These are phyloP conservation scores for Polyporus tsugae DNA, from an alignment of 1,284 basidiomycete genomes.

Conservation along the genomic window DNA sequence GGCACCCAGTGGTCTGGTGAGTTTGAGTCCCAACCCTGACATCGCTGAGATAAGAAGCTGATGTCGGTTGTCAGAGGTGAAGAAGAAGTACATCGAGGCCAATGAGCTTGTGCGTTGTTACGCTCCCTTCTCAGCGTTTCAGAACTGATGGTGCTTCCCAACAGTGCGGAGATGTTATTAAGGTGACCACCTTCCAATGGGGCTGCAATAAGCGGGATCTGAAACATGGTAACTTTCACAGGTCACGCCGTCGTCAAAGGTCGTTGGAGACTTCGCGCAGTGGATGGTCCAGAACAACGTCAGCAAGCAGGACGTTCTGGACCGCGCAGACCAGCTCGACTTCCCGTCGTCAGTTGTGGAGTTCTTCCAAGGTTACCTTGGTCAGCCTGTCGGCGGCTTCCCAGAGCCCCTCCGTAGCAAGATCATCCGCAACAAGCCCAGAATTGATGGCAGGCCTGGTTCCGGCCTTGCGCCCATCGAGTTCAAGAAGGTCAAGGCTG, in stretches of 20 bases:
- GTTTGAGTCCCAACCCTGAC: constrained; percentile 25
- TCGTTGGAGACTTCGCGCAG: constrained; percentile 98
- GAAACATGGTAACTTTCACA: background rate
- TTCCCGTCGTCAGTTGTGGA: constrained; percentile 97
- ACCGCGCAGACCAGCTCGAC: constrained; percentile 90
- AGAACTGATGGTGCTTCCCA: constrained; percentile 17
- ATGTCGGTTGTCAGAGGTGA: constrained; percentile 76
- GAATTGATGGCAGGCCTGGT: constrained; percentile 95
- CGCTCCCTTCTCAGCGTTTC: constrained; percentile 8
- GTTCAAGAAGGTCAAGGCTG: constrained; percentile 96
- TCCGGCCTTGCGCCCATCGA: constrained; percentile 88
- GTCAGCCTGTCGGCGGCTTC: constrained; percentile 97
- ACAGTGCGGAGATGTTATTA: constrained; percentile 97
- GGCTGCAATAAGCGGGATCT: constrained; percentile 40
- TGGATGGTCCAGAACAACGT: constrained; percentile 98
- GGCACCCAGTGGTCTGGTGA: constrained; percentile 95
- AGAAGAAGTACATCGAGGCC: constrained; percentile 98
- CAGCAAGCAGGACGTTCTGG: constrained; percentile 86
- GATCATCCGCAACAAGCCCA: constrained; percentile 93
- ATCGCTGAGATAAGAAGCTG: constrained; percentile 17
- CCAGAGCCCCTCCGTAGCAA: constrained; percentile 94
- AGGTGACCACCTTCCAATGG: constrained; percentile 51
- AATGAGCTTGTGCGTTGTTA: constrained; percentile 79
- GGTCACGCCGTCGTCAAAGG: constrained; percentile 98
- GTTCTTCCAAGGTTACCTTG: constrained; percentile 98